These are phyloP conservation scores for Geoglossum glabrum DNA, from an alignment of 495 filamentous ascomycete genomes.

Conservation along the genomic window DNA sequence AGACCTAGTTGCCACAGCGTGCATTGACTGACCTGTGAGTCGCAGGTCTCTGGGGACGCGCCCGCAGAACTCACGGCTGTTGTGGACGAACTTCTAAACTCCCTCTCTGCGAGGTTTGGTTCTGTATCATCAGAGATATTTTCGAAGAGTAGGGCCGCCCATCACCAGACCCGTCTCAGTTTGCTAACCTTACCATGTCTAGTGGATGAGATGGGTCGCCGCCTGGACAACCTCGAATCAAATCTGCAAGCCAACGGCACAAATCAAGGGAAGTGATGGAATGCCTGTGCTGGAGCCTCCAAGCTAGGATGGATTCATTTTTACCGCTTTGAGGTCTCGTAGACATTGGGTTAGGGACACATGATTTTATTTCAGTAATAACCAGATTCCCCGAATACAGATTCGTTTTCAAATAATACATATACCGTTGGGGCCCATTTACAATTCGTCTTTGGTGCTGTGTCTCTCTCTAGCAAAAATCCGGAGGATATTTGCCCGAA, in stretches of 20 bases:
- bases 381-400: neutral
- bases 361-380: neutral
- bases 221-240: slow-evolving; percentile 72
- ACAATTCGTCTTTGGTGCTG: slow-evolving; percentile 47
- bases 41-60: neutral
- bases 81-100: slow-evolving; percentile 69
- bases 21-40: neutral
- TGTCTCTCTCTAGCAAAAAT: slow-evolving; percentile 38
- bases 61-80: slow-evolving; percentile 49
- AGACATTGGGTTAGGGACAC: neutral
- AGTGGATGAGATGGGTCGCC: slow-evolving; percentile 94
- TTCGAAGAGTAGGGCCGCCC: slow-evolving; percentile 49
- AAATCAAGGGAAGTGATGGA: slow-evolving; percentile 8
- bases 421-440: slow-evolving; percentile 14
- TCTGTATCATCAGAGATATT: slow-evolving; percentile 68
- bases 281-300: neutral
- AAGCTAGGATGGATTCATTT: neutral
- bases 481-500: slow-evolving; percentile 71
- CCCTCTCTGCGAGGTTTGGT: slow-evolving; percentile 66
- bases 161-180: neutral
- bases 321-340: neutral
- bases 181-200: neutral
- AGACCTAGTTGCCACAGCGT: neutral
- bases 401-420: neutral
- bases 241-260: slow-evolving; percentile 36